Conservation (phyloP, 2,329 filamentous ascomycete species). For the Verticillium dahliae region DNA sequence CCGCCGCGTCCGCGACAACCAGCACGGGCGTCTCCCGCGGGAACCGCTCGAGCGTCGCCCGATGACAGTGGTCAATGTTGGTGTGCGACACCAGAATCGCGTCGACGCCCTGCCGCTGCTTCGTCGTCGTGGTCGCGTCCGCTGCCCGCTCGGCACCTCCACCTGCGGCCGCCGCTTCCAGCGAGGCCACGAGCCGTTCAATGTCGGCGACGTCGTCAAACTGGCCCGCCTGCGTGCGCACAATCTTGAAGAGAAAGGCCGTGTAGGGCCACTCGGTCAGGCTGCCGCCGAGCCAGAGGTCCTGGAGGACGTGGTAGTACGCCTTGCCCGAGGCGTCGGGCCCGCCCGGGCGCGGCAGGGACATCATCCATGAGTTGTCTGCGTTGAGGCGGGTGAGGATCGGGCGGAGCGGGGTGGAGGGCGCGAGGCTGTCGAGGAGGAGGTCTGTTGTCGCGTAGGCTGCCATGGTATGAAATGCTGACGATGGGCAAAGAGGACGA, state of each 20-base stretch:
- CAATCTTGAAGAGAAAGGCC: neutral
- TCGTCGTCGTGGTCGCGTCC: neutral
- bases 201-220: neutral
- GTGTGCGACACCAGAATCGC: constrained; percentile 4
- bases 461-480: neutral
- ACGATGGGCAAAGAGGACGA: no score
- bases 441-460: neutral
- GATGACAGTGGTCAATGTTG: constrained; percentile 4
- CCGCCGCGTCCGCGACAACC: neutral
- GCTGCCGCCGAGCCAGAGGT: constrained; percentile 23
- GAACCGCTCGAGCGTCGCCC: constrained; percentile 1
- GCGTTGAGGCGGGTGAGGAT: constrained; percentile 24
- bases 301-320: constrained; percentile 24
- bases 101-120: neutral
- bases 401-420: constrained; percentile 8
- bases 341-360: constrained; percentile 19
- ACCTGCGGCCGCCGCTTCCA: neutral
- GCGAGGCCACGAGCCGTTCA: neutral
- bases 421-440: neutral
- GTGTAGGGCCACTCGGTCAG: neutral
- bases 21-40: neutral
- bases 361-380: constrained; percentile 26
- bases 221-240: neutral
- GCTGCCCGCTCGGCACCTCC: neutral
- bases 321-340: constrained; percentile 14